Percentiles rank a stretch among this genome's conserved stretches.
These are phyloP conservation scores for Nemania sp. DNA, from an alignment of 2,329 filamentous ascomycete genomes.

Conservation along the genomic window DNA sequence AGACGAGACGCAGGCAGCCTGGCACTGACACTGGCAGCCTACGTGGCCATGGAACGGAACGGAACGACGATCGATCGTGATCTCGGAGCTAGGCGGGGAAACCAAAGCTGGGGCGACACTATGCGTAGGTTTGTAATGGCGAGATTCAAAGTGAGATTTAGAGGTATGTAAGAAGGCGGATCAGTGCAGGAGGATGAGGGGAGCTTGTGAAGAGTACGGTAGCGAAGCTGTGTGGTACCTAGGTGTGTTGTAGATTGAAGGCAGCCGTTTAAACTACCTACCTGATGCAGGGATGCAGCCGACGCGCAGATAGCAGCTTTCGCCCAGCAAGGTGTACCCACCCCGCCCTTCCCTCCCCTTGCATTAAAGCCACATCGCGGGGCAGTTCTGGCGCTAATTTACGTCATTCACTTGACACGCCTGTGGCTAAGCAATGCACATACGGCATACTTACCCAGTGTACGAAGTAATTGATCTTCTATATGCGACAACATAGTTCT, in stretches of 20 bases:
- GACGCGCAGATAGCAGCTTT: no score
- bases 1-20: no score
- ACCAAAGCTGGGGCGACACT: no score
- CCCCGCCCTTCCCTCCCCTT: slow-evolving; percentile 2
- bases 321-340: neutral
- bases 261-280: slow-evolving; percentile 2
- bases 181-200: neutral
- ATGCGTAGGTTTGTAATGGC: no score
- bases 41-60: slow-evolving; percentile 25
- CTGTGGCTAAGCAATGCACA: slow-evolving; percentile 22
- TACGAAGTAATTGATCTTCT: no score
- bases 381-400: slow-evolving; percentile 8
- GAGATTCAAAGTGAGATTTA: no score
- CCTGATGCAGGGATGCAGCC: neutral
- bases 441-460: no score
- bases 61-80: no score
- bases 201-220: slow-evolving; percentile 1
- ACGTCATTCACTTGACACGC: slow-evolving; percentile 15
- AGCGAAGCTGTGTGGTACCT: slow-evolving; percentile 1
- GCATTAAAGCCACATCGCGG: slow-evolving; percentile 21
- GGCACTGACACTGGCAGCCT: slow-evolving; percentile 6
- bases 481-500: no score
- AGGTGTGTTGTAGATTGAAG: slow-evolving; percentile 4
- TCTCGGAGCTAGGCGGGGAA: no score
- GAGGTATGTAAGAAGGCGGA: neutral